A percentile compares a stretch with the other conserved stretches of the same genome.
These are phyloP conservation scores for Saksenaea vasiformis DNA, from an alignment of 371 early-diverging fungal species.

Conservation along the genomic window DNA sequence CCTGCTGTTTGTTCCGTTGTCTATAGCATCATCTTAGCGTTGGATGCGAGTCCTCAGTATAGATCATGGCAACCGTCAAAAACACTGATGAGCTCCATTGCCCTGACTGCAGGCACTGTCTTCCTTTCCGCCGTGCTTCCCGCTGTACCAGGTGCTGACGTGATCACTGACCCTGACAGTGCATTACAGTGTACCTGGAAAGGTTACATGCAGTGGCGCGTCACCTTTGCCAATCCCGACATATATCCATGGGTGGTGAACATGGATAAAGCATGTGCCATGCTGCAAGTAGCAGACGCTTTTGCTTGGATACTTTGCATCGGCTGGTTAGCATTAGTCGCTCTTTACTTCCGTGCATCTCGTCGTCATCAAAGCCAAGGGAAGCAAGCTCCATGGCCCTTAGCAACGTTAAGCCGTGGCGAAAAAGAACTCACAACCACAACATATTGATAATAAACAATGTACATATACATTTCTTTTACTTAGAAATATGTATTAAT, in stretches of 20 bases:
- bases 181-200: constrained; percentile 37
- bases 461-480: neutral
- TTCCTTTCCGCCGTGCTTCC: constrained; percentile 37
- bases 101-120: constrained; percentile 21
- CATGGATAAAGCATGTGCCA: constrained; percentile 41
- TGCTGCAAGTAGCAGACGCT: constrained; percentile 31
- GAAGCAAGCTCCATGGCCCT: neutral
- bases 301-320: constrained; percentile 34
- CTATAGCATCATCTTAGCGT: constrained; percentile 35
- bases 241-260: constrained; percentile 40
- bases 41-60: constrained; percentile 37
- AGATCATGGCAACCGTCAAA: constrained; percentile 43
- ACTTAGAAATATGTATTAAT: neutral
- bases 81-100: constrained; percentile 26
- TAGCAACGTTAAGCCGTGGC: neutral
- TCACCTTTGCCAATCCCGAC: constrained; percentile 30
- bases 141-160: constrained; percentile 36
- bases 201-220: constrained; percentile 43
- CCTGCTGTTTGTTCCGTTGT: constrained; percentile 28
- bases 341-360: constrained; percentile 26
- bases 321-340: constrained; percentile 24
- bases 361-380: neutral
- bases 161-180: constrained; percentile 32
- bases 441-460: neutral
- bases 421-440: neutral